Evolutionary conservation across 192 early-diverging fungal genomes (phyloP).

Genomic region (Geranomyces variabilis): DNA sequence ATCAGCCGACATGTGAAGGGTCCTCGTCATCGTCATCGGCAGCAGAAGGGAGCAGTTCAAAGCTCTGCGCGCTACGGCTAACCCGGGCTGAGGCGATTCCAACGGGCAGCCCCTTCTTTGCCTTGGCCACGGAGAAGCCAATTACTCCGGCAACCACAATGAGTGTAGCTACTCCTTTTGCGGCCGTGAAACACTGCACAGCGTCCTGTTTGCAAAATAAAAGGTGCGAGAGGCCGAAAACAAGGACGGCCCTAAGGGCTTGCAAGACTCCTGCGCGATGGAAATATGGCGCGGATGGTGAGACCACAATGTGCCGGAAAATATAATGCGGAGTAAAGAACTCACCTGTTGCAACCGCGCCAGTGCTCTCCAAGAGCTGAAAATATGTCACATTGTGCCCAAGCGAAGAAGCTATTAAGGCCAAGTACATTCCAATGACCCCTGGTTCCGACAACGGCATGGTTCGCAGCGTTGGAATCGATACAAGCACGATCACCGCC

Average conservation of each 20-base stretch:
- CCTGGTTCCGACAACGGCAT: conserved; percentile 39
- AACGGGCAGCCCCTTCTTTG: not conserved
- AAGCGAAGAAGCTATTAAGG: conserved; percentile 40
- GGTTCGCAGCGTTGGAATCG: conserved; percentile 38
- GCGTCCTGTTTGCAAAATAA: conserved; percentile 46
- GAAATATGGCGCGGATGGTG: not conserved
- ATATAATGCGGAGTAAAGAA: not conserved
- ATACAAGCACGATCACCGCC: conserved; percentile 35
- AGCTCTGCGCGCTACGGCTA: too few species aligned
- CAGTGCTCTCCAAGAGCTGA: conserved; percentile 46
- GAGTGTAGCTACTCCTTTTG: conserved; percentile 45
- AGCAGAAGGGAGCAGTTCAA: too few species aligned
- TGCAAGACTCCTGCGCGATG: conserved; percentile 39
- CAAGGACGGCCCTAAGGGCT: conserved; percentile 50
- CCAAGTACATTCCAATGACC: conserved; percentile 40
- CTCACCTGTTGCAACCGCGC: conserved; percentile 52
- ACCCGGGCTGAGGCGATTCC: too few species aligned
- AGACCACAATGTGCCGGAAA: not conserved
- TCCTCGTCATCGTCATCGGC: too few species aligned
- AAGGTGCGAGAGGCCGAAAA: conserved; percentile 46
- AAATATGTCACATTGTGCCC: conserved; percentile 52
- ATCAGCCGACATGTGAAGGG: too few species aligned
- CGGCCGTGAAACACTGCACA: conserved; percentile 44
- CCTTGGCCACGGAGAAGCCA: conserved; percentile 49
- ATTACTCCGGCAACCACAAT: conserved; percentile 49